Evolutionary conservation across 768 basidiomycete species (phyloP), one percentile per base, ranked within the genome.

Genomic region (Boletus reticulatus): DNA sequence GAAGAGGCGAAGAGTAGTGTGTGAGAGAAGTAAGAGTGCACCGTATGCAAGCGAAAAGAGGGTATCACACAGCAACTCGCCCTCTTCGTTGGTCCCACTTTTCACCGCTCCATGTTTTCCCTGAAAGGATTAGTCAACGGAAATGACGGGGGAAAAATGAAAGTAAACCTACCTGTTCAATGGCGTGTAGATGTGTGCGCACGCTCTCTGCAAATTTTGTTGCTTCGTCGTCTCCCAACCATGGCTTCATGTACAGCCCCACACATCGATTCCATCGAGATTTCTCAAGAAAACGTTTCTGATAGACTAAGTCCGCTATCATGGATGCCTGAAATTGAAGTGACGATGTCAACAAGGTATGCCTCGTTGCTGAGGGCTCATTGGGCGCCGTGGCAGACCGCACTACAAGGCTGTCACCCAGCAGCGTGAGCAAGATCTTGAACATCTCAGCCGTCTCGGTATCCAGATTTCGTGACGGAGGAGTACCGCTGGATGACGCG

Each of bases 11-110:
- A 98, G 81, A 29, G 82, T 88, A 24, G 96, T 98, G 73, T 98
- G 95, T 43, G 96, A 98, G 61, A 98, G 83, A 59, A 98, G 83
- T 9, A 98, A 80, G 45, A 98, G 82, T 48, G 95, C 92, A 62
- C 96, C 96, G 68, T 98, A 98, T 19, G 96, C 94, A 57, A 98
- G 80, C 24, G 94, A 97, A 77, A 98, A 98, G 42, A 94, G 81
- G 1, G 94, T 94, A 70, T 98, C 87, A 67, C 94, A 94, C 44
- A 97, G 77, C 43, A 95, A 73, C 69, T 94, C 92, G 56, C 88
- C 94, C 72, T 92, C 92, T 53, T 84, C 85, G 32, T 80, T 76
- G 38, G 76, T 72, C 31, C 73, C 78, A 59, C 71, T 67, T 19
- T 69, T 53, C 29, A 68, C 69, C 45, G 72, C 69, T 17, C 81